These are phyloP conservation scores for Buxus sempervirens DNA, from an alignment of 164 flowering plant genomes.

Conservation along the genomic window DNA sequence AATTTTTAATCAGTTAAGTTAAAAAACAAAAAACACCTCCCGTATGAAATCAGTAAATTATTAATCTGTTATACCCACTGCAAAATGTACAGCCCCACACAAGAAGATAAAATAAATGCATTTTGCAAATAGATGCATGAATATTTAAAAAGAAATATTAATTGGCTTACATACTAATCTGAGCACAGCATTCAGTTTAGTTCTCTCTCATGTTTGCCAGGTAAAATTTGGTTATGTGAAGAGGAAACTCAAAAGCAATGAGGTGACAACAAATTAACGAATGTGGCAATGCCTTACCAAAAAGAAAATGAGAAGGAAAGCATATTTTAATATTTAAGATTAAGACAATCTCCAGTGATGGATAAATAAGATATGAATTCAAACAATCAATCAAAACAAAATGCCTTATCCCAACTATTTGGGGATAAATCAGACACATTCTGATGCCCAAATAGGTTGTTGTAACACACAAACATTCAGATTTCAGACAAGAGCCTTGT, in stretches of 20 bases:
- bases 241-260: neutral
- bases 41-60: too few species aligned
- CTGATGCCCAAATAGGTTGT: neutral
- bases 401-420: too few species aligned
- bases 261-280: too few species aligned
- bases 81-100: neutral
- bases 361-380: too few species aligned
- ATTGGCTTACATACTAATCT: neutral
- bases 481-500: neutral
- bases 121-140: neutral
- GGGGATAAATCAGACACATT: too few species aligned
- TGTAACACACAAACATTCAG: neutral
- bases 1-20: too few species aligned
- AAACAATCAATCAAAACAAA: too few species aligned
- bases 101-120: neutral
- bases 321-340: too few species aligned
- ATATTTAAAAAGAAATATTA: neutral
- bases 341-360: too few species aligned
- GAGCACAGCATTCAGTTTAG: neutral
- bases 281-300: too few species aligned
- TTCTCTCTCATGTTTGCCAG: neutral
- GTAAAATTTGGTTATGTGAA: neutral
- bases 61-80: too few species aligned
- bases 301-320: too few species aligned
- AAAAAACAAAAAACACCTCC: neutral